Base-by-base conservation (phyloP, 441 rosid genomes). In the Viola pubescens region DNA sequence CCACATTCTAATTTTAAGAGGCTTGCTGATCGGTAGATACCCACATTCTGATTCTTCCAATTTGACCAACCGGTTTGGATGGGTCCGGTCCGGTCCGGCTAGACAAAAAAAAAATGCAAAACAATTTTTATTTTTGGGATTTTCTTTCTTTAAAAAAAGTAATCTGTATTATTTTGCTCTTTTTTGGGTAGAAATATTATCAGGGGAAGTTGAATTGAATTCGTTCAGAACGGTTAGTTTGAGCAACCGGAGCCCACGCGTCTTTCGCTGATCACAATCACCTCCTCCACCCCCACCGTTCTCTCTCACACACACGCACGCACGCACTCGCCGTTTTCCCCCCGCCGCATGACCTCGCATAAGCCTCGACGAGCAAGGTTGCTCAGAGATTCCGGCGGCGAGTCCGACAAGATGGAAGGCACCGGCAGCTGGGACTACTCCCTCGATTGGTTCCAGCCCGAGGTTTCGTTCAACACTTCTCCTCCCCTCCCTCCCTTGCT, bases 381-480 rank as follows among this genome's bases (percentile, higher is more conserved):
- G 63, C 68, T 77, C 44, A 70, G 85, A 11, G 83, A 70, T 70
- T 61, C 80, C 52, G 54, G 78, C 55, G 37, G 76, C 9, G 87
- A 80, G 54, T 71, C 81, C 66, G 88, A 87, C 70, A 77, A 75
- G 82, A 75, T 84, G 81, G 95, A 90, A 47, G 84, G 79, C 51
- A 72, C 83, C 46, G 89, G 87, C 53, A 84, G 96, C 75, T 90
- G 96, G 95, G 91, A 88, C 68, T 91, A 88, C 56, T 70, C 81
- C 45, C 77, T 90, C 60, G 99, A 85, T 65, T 94, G 97, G 97
- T 82, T 79, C 65, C 77, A 90, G 81, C 46, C 75, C 58, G 97
- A 90, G 75, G 99, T 90, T 10, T 5, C 13, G 5, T 14, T 54
- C 14, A 56, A 60, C 6, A 63, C 48, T 55, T 26, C 50, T 56